Evolutionary conservation across 1,139 yeast genomes (phyloP).

Genomic region (Pneumocystis murina): DNA sequence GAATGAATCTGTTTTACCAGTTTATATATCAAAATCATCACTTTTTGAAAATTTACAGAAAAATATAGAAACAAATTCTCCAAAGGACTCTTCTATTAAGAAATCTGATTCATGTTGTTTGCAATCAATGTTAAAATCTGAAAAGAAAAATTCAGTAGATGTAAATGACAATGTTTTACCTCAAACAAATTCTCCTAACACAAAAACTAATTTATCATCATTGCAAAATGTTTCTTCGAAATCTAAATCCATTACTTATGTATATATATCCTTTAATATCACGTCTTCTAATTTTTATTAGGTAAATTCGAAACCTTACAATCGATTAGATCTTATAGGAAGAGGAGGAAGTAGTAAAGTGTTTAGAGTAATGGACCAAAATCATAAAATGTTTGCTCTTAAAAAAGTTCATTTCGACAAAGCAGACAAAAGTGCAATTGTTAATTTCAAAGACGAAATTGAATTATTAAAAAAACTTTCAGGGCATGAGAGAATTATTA

Average conservation of each 20-base stretch:
- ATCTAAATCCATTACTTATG: neutral
- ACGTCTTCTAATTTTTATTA: neutral
- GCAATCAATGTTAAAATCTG: neutral
- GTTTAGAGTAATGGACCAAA: conserved; percentile 54
- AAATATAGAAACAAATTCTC: neutral
- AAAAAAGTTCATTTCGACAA: conserved; percentile 72
- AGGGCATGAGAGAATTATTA: conserved; percentile 59
- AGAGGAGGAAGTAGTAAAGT: conserved; percentile 92
- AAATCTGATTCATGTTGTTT: neutral
- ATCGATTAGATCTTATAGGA: conserved; percentile 65
- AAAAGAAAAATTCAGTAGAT: neutral
- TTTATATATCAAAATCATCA: neutral
- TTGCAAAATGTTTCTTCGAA: neutral
- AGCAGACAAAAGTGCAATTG: conserved; percentile 56
- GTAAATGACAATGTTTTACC: neutral
- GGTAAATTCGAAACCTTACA: conserved; percentile 33
- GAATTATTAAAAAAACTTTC: conserved; percentile 46
- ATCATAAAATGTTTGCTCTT: conserved; percentile 49
- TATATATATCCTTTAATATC: neutral
- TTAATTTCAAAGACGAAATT: conserved; percentile 82
- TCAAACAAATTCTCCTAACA: neutral
- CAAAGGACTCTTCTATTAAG: neutral
- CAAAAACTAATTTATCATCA: neutral
- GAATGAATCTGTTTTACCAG: neutral
- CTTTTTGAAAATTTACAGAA: neutral